Conservation (phyloP, 495 filamentous ascomycete genomes). For the Parmelia sp. region DNA sequence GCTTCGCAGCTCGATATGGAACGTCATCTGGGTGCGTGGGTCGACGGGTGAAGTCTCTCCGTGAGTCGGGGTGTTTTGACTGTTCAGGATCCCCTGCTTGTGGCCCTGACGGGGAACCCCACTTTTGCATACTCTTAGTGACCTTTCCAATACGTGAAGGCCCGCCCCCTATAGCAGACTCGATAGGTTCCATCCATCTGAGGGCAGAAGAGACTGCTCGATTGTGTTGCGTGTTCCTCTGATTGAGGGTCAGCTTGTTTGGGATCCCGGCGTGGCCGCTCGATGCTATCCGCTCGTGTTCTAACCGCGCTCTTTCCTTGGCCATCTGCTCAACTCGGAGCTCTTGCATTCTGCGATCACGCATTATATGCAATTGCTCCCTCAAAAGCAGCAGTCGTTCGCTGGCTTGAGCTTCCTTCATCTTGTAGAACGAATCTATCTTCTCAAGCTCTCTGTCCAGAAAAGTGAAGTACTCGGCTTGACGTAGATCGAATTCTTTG, state of each 20-base stretch:
- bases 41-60: constrained; percentile 59
- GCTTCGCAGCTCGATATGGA: constrained; percentile 75
- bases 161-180: constrained; percentile 29
- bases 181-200: constrained; percentile 33
- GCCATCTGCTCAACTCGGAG: constrained; percentile 40
- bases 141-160: constrained; percentile 49
- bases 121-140: constrained; percentile 47
- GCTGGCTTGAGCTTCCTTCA: constrained; percentile 74
- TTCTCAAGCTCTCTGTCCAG: constrained; percentile 75
- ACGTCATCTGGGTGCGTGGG: constrained; percentile 51
- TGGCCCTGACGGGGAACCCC: constrained; percentile 42
- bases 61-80: constrained; percentile 35
- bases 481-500: constrained; percentile 50
- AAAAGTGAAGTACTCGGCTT: constrained; percentile 73
- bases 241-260: constrained; percentile 3
- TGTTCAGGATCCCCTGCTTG: constrained; percentile 30
- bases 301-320: constrained; percentile 28
- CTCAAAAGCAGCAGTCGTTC: constrained; percentile 62
- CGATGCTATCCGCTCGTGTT: constrained; percentile 16
- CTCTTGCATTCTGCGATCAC: constrained; percentile 68
- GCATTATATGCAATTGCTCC: constrained; percentile 82
- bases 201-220: constrained; percentile 13
- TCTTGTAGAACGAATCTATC: constrained; percentile 76
- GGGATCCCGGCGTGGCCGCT: constrained; percentile 2
- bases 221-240: background rate